Evolutionary conservation across 768 basidiomycete species (phyloP).

Genomic region (Pisolithus marmoratus): DNA sequence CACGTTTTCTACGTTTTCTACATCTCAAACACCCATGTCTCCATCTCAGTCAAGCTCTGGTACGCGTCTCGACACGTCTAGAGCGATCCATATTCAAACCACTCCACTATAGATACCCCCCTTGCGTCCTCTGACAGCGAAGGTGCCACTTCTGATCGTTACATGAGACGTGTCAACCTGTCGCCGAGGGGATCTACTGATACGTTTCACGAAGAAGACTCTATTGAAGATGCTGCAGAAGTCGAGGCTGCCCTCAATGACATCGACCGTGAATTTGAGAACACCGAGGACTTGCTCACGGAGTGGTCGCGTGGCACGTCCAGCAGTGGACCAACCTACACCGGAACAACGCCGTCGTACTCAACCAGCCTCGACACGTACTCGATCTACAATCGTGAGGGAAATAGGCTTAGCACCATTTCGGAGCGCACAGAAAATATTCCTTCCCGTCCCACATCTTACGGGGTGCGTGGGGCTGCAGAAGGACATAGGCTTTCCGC

Average conservation of each 20-base stretch:
- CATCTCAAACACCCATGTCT: constrained; percentile 50
- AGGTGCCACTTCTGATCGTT: constrained; percentile 39
- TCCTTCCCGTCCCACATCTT: constrained; percentile 50
- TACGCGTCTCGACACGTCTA: constrained; percentile 22
- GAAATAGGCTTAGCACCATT: constrained; percentile 63
- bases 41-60: constrained; percentile 56
- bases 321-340: constrained; percentile 24
- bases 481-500: constrained; percentile 45
- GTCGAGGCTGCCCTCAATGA: constrained; percentile 64
- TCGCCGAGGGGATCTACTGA: constrained; percentile 49
- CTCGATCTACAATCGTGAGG: constrained; percentile 34
- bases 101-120: constrained; percentile 33
- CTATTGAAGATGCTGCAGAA: constrained; percentile 41
- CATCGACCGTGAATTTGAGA: constrained; percentile 62
- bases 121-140: constrained; percentile 43
- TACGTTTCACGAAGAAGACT: constrained; percentile 55
- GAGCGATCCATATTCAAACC: constrained; percentile 1
- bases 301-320: constrained; percentile 55
- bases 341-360: constrained; percentile 28
- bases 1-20: constrained; percentile 47
- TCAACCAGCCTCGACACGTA: constrained; percentile 35
- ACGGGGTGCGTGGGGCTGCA: constrained; percentile 29
- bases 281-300: constrained; percentile 58
- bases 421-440: constrained; percentile 72
- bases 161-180: constrained; percentile 49